These are phyloP conservation scores for Neurospora sp. DNA, from an alignment of 495 filamentous ascomycete species.

Conservation along the genomic window DNA sequence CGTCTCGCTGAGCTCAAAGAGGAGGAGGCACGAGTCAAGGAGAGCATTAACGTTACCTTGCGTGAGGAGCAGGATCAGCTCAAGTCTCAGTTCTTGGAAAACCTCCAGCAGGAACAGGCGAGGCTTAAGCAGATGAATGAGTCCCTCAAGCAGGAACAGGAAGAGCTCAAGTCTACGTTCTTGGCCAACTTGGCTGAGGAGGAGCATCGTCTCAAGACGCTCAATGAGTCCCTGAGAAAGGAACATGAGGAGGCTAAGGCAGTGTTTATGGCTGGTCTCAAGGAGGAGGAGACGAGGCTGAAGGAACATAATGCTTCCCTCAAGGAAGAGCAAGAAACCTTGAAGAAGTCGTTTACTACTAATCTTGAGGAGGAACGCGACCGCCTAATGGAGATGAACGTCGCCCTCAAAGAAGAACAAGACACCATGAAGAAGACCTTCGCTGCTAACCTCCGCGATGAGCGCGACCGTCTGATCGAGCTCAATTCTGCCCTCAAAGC, in stretches of 20 bases:
- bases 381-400: constrained; percentile 15
- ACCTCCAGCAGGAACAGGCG: constrained; percentile 15
- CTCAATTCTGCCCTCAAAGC: constrained; percentile 41
- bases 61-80: constrained; percentile 40
- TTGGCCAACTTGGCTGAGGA: constrained; percentile 6
- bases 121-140: constrained; percentile 13
- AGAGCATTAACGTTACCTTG: constrained; percentile 32
- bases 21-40: constrained; percentile 31
- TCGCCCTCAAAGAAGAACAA: constrained; percentile 56
- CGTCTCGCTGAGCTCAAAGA: constrained; percentile 48
- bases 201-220: constrained; percentile 1
- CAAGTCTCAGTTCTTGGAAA: constrained; percentile 16
- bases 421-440: constrained; percentile 69
- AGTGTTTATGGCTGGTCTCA: constrained; percentile 23
- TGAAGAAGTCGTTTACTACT: constrained; percentile 14
- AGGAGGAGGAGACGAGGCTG: constrained; percentile 54
- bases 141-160: constrained; percentile 8
- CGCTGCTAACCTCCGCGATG: constrained; percentile 44
- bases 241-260: constrained; percentile 13
- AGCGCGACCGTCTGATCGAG: constrained; percentile 65
- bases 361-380: constrained; percentile 18
- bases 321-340: constrained; percentile 16
- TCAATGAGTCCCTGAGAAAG: constrained; percentile 3
- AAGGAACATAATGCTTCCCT: constrained; percentile 17
- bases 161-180: constrained; percentile 5